These are phyloP conservation scores for Verticillium tricorpus DNA, from an alignment of 2,329 filamentous ascomycete genomes.

Conservation along the genomic window DNA sequence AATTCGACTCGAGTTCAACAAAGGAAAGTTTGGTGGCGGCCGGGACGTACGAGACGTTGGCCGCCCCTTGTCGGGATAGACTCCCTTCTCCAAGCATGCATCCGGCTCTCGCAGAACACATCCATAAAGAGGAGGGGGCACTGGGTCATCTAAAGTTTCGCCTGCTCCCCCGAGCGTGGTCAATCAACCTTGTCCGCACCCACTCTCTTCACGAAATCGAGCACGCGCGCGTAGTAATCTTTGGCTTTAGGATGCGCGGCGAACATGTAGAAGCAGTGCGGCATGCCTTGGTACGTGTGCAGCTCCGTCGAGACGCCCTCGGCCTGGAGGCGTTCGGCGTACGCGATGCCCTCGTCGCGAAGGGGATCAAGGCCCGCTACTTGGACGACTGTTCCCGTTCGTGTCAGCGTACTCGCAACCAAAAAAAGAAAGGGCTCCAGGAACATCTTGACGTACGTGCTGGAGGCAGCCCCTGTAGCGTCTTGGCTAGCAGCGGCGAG, in stretches of 20 bases:
- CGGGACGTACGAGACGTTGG: not conserved
- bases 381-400: conserved; percentile 23
- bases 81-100: not conserved
- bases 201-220: conserved; percentile 12
- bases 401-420: not conserved
- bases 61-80: not conserved
- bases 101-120: not conserved
- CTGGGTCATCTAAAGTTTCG: not conserved
- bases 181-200: not conserved
- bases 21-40: not conserved
- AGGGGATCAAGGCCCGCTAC: conserved; percentile 28
- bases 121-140: not conserved
- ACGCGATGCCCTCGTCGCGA: conserved; percentile 33
- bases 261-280: conserved; percentile 26
- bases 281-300: conserved; percentile 27
- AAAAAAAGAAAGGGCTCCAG: not conserved
- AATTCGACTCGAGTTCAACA: not conserved
- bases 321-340: conserved; percentile 26
- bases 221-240: conserved; percentile 14
- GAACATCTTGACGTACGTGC: conserved; percentile 21
- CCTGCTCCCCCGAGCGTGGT: conserved; percentile 1
- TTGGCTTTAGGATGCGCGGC: conserved; percentile 10
- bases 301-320: conserved; percentile 26
- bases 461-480: conserved; percentile 24
- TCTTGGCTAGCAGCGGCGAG: conserved; percentile 27